phyloP scores from a whole-genome alignment of 23 red algal genomes.

The Gracilaria caudata region DNA sequence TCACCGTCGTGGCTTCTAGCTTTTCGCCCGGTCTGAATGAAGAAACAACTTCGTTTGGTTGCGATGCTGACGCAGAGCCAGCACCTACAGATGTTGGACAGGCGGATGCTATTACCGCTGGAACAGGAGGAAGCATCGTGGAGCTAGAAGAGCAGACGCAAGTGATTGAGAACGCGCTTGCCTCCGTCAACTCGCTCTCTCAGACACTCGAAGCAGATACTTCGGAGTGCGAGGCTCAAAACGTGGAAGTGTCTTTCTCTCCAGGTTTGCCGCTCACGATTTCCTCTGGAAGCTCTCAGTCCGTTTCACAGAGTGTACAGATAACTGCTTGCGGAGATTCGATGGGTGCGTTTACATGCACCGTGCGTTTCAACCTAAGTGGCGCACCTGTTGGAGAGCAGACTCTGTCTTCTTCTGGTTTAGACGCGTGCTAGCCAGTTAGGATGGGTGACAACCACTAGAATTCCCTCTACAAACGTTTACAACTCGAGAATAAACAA shows the following conservation, averaged over 20 bases:
- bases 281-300: not conserved
- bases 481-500: too few relatives aligned
- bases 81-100: not conserved
- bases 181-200: too few relatives aligned
- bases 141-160: not conserved
- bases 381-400: not conserved
- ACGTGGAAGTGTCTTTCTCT: too few relatives aligned
- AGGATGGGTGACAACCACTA: too few relatives aligned
- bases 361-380: not conserved
- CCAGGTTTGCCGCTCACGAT: too few relatives aligned
- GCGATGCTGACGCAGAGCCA: not conserved
- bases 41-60: not conserved
- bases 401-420: not conserved
- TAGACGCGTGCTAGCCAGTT: not conserved
- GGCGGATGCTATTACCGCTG: not conserved
- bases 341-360: not conserved
- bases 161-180: too few relatives aligned
- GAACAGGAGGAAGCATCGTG: constrained; percentile 6
- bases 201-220: too few relatives aligned
- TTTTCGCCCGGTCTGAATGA: not conserved
- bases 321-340: not conserved
- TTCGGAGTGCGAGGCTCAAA: too few relatives aligned
- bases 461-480: too few relatives aligned
- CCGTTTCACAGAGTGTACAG: not conserved
- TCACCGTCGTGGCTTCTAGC: not conserved